Conservation (phyloP, 257 asterid genomes). For the Plantago ovata region DNA sequence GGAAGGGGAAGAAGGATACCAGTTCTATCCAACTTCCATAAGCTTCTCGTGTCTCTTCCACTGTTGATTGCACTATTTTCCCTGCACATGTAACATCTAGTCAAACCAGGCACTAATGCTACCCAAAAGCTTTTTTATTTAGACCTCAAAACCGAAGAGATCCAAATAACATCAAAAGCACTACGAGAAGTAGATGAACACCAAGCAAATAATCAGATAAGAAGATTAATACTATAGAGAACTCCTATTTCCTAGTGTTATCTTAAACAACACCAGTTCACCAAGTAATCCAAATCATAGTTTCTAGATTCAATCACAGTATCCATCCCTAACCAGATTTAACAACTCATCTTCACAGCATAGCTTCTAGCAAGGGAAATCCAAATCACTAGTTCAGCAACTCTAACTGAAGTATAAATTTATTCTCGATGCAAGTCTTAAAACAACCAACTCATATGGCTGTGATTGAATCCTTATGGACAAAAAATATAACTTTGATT, state of each 20-base stretch:
- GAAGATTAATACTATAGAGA: background rate
- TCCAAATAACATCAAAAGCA: background rate
- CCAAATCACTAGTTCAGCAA: too few species aligned
- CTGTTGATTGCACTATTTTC: constrained; percentile 89
- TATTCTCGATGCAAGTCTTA: too few species aligned
- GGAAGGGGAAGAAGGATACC: constrained; percentile 35
- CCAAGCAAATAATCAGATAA: background rate
- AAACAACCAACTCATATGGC: too few species aligned
- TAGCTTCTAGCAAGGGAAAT: too few species aligned
- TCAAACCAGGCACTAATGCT: background rate
- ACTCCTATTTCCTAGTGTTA: background rate
- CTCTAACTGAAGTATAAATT: too few species aligned
- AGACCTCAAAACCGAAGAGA: constrained; percentile 11
- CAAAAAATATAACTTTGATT: background rate
- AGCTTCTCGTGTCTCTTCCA: constrained; percentile 88
- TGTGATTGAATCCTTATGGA: too few species aligned
- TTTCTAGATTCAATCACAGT: too few species aligned
- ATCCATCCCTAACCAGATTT: too few species aligned
- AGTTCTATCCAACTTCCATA: constrained; percentile 75
- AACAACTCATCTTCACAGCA: too few species aligned
- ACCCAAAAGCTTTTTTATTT: constrained; percentile 6
- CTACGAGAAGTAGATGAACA: constrained; percentile 3
- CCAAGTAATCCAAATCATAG: too few species aligned
- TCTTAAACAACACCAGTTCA: constrained; percentile 2
- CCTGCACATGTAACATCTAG: constrained; percentile 46